Base-by-base conservation (phyloP, 2,329 filamentous ascomycete species). In the Claviceps sp. region DNA sequence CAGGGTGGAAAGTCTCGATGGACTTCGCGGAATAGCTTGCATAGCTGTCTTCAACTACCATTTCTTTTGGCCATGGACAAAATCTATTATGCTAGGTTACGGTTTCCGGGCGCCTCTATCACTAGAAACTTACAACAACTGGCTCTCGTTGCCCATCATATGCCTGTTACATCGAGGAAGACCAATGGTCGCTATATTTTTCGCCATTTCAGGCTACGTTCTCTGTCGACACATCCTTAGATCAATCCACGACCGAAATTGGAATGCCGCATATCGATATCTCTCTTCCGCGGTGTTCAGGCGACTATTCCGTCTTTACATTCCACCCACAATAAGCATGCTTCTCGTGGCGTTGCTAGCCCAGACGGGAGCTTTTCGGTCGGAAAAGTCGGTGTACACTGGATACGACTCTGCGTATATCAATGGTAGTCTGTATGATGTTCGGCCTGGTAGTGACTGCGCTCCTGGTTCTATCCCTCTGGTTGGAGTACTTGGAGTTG, bases 141-240 rank as follows among this genome's bases (percentile, higher is more conserved):
- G 60, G 62, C 55, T 59, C 4, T 64, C 65, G 6, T 51, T 70
- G 47, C 69, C 69, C n/a, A 70, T 71, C 51, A 46, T 71, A 34
- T 70, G 68, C 47, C 63, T 71, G 3, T 47, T 70, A 54, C 66
- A 70, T 50, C 65, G 68, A 41, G 69, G 69, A 3, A 63, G 66
- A 5, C 63, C 68, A 11, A 71, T 71, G 68, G 68, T 71, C 5
- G 66, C 68, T 50, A 68, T 71, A 41, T 71, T 71, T 61, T 71
- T 71, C 48, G 68, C 67, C 57, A 70, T 71, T 30, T 71, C 68
- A 0, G 68, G 68, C n/a, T 71, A 71, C 48, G 68, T 70, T 26
- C 60, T 71, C 38, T 69, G 63, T 22, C 62, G 68, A 5, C 67
- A 70, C 50, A 65, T 70, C 19, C 52, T 70, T 13, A 56, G 64